A percentile compares a stretch with the other conserved stretches of the same genome.
Evolutionary conservation across 2,329 filamentous ascomycete species (phyloP).

Genomic region (Penicillium occitanis): DNA sequence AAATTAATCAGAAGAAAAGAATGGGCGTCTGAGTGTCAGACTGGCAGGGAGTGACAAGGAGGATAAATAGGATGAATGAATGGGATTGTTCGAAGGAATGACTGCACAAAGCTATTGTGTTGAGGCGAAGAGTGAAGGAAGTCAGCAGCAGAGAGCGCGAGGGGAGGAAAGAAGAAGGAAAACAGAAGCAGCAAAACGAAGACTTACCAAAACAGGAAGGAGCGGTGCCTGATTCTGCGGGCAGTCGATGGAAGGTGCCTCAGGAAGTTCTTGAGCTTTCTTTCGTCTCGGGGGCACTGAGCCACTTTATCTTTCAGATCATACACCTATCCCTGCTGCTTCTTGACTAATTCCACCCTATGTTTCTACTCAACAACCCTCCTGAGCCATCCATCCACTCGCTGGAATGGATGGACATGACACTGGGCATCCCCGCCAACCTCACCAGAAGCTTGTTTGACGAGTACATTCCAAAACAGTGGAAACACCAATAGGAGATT

Average conservation of each 20-base stretch:
- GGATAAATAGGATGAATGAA: background rate
- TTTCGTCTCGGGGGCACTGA: conserved; percentile 1
- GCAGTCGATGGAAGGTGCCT: background rate
- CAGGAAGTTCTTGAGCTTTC: background rate
- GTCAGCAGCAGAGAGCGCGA: background rate
- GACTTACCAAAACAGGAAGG: conserved; percentile 9
- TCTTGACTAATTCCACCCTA: background rate
- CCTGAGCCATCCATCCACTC: background rate
- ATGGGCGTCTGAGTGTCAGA: background rate
- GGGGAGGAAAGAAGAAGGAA: background rate
- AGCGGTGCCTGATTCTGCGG: conserved; percentile 4
- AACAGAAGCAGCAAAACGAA: background rate
- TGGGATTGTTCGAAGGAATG: background rate
- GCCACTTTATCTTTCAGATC: background rate
- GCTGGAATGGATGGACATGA: conserved; percentile 17
- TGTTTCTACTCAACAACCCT: background rate
- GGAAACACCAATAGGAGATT: conserved; percentile 7
- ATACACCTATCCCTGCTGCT: background rate
- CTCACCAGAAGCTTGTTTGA: conserved; percentile 11
- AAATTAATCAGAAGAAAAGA: background rate
- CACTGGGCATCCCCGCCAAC: conserved; percentile 13
- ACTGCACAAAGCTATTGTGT: background rate
- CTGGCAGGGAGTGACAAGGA: background rate
- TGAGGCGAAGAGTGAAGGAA: background rate
- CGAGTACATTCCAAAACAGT: conserved; percentile 14